A percentile compares a stretch with the other conserved stretches of the same genome.
These are phyloP conservation scores for Leishmania tarentolae DNA, from an alignment of 208 protist genomes.

Conservation along the genomic window DNA sequence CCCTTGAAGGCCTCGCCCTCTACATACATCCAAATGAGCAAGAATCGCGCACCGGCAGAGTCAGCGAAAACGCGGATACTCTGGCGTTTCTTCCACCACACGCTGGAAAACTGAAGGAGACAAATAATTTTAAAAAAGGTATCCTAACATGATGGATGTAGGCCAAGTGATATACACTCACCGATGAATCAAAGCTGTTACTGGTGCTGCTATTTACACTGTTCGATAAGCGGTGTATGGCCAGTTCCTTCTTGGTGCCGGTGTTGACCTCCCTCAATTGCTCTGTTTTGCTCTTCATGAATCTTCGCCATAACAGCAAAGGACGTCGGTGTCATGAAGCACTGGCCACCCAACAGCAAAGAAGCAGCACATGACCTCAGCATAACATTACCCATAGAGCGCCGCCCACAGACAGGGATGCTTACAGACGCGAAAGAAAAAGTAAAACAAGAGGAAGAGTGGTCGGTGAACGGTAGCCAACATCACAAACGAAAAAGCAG, in stretches of 20 bases:
- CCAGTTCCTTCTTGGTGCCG: not conserved
- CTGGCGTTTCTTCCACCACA: not conserved
- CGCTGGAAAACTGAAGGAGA: too few species aligned
- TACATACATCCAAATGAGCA: not conserved
- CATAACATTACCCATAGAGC: too few species aligned
- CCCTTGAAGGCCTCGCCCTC: not conserved
- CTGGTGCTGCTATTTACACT: not conserved
- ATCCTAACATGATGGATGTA: not conserved
- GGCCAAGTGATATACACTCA: too few species aligned
- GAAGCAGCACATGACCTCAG: not conserved
- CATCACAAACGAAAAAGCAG: not conserved
- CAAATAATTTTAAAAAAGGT: too few species aligned
- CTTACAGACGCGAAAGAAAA: not conserved
- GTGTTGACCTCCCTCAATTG: not conserved
- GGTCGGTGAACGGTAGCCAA: not conserved
- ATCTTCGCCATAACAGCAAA: not conserved
- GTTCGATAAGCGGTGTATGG: not conserved
- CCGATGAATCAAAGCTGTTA: not conserved
- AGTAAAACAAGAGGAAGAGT: not conserved
- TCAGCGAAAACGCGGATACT: not conserved
- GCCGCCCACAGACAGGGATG: too few species aligned
- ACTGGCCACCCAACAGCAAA: not conserved
- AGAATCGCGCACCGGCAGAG: not conserved
- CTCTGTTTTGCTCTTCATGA: not conserved
- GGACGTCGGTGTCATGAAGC: not conserved